Evolutionary conservation across 345 rosid species (phyloP), one percentile per base, ranked within the genome.

Genomic region (Populus pruinosa): DNA sequence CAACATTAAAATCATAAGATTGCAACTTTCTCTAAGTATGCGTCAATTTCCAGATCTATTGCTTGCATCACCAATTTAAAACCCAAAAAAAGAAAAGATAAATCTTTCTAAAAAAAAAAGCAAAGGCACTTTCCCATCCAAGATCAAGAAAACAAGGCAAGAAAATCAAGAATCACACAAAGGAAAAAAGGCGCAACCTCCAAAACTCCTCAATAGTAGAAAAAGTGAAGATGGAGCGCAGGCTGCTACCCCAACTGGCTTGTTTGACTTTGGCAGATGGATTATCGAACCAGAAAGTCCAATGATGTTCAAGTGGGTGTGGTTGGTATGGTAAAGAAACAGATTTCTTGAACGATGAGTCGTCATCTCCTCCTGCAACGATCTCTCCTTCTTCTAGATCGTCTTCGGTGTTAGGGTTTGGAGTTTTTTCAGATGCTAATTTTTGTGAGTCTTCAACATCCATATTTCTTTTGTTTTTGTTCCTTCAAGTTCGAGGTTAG

Each of bases 221-320:
- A 63, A 96, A 94, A 1, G 94, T 92, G 66, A 79, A 89, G 44
- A 96, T 86, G 69, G 95, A 79, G 76, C 90, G 91, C 85, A 92
- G 86, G 35, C 95, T 85, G 66, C 87, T 89, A n/a, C 95, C 99
- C 98, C 97, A 94, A 44, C 82, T 43, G 64, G 82, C 64, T 73
- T 88, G 95, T 72, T 84, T 94, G 7, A 79, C 56, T 85, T 89
- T 96, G 20, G 85, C 88, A 29, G 82, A 71, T 3, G 90, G 92
- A 69, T 86, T 90, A 75, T 93, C 95, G 70, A 91, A 94, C 98
- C 99, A 94, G 80, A 94, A 92, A 35, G 98, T 94, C 99, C 98
- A 94, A 0, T 88, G 83, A 69, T 94, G 93, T 77, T 96, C 94
- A 55, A 93, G 90, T 0, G 86, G 95, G 81, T 92, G 90, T 18